Percentiles rank a stretch among this genome's conserved stretches.
These are phyloP conservation scores for Trametes elegans DNA, from an alignment of 768 basidiomycete species.

Conservation along the genomic window DNA sequence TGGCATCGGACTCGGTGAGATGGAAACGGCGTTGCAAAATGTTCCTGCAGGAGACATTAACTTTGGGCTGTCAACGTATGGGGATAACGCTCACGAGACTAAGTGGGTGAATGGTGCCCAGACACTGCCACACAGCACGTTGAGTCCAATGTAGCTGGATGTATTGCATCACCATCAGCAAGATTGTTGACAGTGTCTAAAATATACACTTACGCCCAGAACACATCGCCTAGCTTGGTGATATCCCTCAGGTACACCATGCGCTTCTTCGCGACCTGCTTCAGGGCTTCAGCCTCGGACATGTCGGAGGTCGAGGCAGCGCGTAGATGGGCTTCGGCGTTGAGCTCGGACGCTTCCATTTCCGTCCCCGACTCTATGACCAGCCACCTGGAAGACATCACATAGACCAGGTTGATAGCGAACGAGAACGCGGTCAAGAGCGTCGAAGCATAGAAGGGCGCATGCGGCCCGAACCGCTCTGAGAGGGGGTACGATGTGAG, in stretches of 20 bases:
- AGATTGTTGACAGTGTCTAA: neutral
- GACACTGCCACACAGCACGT: slow-evolving; percentile 70
- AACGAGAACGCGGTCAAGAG: slow-evolving; percentile 65
- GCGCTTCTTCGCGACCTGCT: slow-evolving; percentile 64
- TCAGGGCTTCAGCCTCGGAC: slow-evolving; percentile 59
- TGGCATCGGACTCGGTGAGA: slow-evolving; percentile 57
- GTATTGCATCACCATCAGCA: slow-evolving; percentile 10
- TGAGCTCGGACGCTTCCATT: slow-evolving; percentile 62
- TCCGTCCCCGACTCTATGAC: slow-evolving; percentile 57
- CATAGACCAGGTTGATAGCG: slow-evolving; percentile 64
- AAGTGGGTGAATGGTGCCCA: slow-evolving; percentile 81
- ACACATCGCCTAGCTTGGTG: slow-evolving; percentile 67
- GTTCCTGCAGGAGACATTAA: slow-evolving; percentile 43
- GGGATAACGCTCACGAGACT: slow-evolving; percentile 51
- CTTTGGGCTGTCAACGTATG: neutral
- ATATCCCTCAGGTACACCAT: slow-evolving; percentile 60
- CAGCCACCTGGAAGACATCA: slow-evolving; percentile 62
- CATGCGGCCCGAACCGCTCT: slow-evolving; percentile 60
- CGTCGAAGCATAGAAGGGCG: slow-evolving; percentile 73
- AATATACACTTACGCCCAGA: slow-evolving; percentile 61
- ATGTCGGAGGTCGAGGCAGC: slow-evolving; percentile 32
- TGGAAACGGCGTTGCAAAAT: slow-evolving; percentile 68
- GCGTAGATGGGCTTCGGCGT: slow-evolving; percentile 44
- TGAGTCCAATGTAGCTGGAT: slow-evolving; percentile 67
- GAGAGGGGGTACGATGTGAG: slow-evolving; percentile 77